Percentiles rank a stretch among this genome's conserved stretches.
These are phyloP conservation scores for Xerophyta viscosa DNA, from an alignment of 106 monocot species.

Conservation along the genomic window DNA sequence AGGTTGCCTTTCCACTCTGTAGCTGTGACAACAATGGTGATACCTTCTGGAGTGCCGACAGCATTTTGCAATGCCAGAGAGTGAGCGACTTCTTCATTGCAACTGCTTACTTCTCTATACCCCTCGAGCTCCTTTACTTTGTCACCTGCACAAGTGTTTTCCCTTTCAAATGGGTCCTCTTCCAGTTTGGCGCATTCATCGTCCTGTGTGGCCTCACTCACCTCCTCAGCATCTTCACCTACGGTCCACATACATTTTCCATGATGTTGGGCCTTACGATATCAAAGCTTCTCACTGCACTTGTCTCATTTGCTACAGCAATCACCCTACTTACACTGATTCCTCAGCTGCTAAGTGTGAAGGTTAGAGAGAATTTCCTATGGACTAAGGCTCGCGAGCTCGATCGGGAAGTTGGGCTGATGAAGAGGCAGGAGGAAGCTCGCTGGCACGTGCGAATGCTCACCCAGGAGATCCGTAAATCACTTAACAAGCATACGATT, in stretches of 20 bases:
- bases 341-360: slow-evolving; percentile 31
- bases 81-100: slow-evolving; percentile 30
- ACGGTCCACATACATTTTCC: slow-evolving; percentile 32
- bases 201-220: slow-evolving; percentile 41
- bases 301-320: slow-evolving; percentile 36
- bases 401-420: slow-evolving; percentile 12
- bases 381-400: slow-evolving; percentile 12
- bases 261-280: slow-evolving; percentile 27
- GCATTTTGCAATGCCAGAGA: slow-evolving; percentile 28
- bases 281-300: slow-evolving; percentile 33
- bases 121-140: slow-evolving; percentile 45
- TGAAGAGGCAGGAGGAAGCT: slow-evolving; percentile 22
- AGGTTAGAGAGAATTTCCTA: slow-evolving; percentile 13
- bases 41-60: slow-evolving; percentile 13
- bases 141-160: slow-evolving; percentile 35
- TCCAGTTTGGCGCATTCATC: slow-evolving; percentile 41
- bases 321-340: slow-evolving; percentile 38
- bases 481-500: slow-evolving; percentile 17
- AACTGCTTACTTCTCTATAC: slow-evolving; percentile 35
- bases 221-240: slow-evolving; percentile 31
- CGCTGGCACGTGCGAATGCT: slow-evolving; percentile 27
- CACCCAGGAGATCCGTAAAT: slow-evolving; percentile 20
- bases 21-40: slow-evolving; percentile 12
- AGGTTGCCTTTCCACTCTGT: slow-evolving; percentile 9
- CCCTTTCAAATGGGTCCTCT: slow-evolving; percentile 46